These are phyloP conservation scores for Boletus smithii DNA, from an alignment of 1,284 basidiomycete species.

Conservation along the genomic window DNA sequence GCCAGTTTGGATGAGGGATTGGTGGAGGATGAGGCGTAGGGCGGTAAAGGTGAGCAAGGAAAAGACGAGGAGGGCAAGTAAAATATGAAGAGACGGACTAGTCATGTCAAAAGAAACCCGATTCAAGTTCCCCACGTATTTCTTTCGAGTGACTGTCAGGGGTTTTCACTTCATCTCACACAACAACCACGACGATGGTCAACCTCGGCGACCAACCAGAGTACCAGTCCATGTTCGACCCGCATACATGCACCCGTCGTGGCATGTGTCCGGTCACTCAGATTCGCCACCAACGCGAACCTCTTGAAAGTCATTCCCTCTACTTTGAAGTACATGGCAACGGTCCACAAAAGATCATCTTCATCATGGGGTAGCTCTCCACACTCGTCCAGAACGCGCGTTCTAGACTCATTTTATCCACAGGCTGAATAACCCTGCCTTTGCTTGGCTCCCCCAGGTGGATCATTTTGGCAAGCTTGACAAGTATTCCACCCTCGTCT, in stretches of 20 bases:
- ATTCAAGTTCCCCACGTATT: too few species aligned
- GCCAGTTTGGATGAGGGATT: slow-evolving; percentile 13
- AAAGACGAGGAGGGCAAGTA: slow-evolving; percentile 21
- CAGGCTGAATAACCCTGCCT: slow-evolving; percentile 58
- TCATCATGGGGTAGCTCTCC: slow-evolving; percentile 61
- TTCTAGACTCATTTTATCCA: slow-evolving; percentile 12
- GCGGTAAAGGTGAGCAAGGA: slow-evolving; percentile 12
- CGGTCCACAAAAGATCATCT: slow-evolving; percentile 60
- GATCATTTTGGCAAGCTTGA: slow-evolving; percentile 49
- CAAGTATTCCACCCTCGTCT: slow-evolving; percentile 66
- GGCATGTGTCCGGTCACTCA: slow-evolving; percentile 71
- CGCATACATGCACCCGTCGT: slow-evolving; percentile 56
- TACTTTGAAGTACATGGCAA: slow-evolving; percentile 75
- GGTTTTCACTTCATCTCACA: neutral
- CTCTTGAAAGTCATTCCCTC: slow-evolving; percentile 63
- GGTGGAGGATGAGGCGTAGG: slow-evolving; percentile 14
- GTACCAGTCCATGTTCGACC: slow-evolving; percentile 29
- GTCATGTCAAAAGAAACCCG: too few species aligned
- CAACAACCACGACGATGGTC: slow-evolving; percentile 8
- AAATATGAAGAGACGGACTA: too few species aligned
- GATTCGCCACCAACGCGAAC: slow-evolving; percentile 47
- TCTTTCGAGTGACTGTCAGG: too few species aligned
- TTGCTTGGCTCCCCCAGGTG: slow-evolving; percentile 62
- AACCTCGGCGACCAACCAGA: slow-evolving; percentile 10
- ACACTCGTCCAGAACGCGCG: neutral